Percentiles rank a stretch among this genome's conserved stretches.
These are phyloP conservation scores for Lipomyces mesembrius DNA, from an alignment of 805 yeast genomes.

Conservation along the genomic window DNA sequence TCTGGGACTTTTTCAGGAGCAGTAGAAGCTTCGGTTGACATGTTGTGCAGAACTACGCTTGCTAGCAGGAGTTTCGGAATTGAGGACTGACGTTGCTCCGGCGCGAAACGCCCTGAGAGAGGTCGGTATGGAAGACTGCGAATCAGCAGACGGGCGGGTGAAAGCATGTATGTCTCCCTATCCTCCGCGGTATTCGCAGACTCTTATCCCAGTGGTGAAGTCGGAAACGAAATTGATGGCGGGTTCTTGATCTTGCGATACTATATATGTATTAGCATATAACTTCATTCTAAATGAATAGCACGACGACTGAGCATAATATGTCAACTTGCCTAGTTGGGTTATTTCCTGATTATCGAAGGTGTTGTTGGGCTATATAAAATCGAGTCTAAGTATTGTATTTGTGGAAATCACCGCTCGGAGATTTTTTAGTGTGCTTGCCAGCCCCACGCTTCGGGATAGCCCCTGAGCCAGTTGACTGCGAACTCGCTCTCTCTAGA, in stretches of 20 bases:
- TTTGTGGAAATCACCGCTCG: too few relatives aligned
- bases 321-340: too few relatives aligned
- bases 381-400: too few relatives aligned
- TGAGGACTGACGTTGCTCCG: background rate
- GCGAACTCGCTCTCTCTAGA: background rate
- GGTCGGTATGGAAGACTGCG: background rate
- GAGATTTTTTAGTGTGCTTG: too few relatives aligned
- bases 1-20: constrained; percentile 7
- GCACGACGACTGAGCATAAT: too few relatives aligned
- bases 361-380: too few relatives aligned
- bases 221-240: background rate
- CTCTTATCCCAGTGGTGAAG: background rate
- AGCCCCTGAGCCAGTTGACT: background rate
- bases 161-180: background rate
- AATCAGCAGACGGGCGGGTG: background rate
- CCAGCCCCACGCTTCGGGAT: too few relatives aligned
- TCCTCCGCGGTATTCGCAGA: background rate
- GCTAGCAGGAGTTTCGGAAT: background rate
- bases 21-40: background rate
- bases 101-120: background rate
- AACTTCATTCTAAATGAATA: too few relatives aligned
- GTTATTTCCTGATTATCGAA: too few relatives aligned
- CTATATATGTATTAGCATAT: too few relatives aligned
- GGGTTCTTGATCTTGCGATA: too few relatives aligned
- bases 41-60: background rate